phyloP scores from a whole-genome alignment of 805 yeast species.

The Suhomyces vadensis region DNA sequence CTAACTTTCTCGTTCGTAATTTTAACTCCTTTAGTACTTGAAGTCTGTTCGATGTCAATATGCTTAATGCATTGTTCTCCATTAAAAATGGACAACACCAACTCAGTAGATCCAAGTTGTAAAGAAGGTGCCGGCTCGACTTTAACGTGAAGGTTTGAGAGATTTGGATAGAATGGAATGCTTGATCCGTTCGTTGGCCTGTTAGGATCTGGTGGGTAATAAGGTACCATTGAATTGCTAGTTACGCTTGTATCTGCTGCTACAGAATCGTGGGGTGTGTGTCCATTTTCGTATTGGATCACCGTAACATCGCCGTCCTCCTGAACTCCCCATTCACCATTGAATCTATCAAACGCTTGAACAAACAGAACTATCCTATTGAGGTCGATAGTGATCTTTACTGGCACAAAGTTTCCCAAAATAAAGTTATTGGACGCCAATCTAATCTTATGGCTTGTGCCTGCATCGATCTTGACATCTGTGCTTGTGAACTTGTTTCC shows the following conservation, averaged over 20 bases:
- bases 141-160: constrained; percentile 28
- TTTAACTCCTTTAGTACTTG: constrained; percentile 21
- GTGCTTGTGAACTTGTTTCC: background rate
- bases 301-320: constrained; percentile 9
- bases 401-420: constrained; percentile 34
- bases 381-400: constrained; percentile 17
- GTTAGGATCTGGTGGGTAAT: background rate
- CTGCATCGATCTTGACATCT: constrained; percentile 13
- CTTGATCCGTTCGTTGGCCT: background rate
- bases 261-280: background rate
- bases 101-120: constrained; percentile 29
- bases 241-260: no score
- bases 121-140: constrained; percentile 25
- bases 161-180: constrained; percentile 16
- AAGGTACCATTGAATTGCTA: background rate
- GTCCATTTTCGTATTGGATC: constrained; percentile 8
- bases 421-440: constrained; percentile 29
- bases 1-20: background rate
- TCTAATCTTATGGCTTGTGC: constrained; percentile 14
- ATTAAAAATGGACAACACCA: constrained; percentile 26
- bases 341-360: constrained; percentile 13
- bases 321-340: background rate
- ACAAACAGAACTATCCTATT: constrained; percentile 20
- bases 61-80: constrained; percentile 34
- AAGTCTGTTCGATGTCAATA: constrained; percentile 18